These are phyloP conservation scores for Fomitopsis serialis DNA, from an alignment of 768 basidiomycete species.

Conservation along the genomic window DNA sequence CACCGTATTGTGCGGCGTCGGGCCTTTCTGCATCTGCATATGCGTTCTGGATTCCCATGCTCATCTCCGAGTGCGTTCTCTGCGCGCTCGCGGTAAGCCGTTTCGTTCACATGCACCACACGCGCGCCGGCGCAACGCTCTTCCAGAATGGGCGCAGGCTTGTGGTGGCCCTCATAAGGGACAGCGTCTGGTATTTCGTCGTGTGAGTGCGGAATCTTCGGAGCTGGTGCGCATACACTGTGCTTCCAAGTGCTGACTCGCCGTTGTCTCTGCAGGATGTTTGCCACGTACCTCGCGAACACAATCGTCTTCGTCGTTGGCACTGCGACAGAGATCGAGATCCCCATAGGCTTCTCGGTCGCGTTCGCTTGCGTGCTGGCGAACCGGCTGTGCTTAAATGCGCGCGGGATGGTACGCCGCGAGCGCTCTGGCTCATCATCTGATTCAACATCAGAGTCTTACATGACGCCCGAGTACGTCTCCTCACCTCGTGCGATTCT, in stretches of 20 bases:
- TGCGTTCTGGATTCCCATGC: constrained; percentile 56
- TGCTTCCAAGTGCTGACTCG: not conserved
- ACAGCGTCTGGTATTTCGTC: constrained; percentile 53
- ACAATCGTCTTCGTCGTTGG: constrained; percentile 22
- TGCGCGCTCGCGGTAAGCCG: constrained; percentile 46
- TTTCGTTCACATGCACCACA: constrained; percentile 44
- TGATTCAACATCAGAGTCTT: not conserved
- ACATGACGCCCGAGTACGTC: not conserved
- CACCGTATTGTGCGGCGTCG: constrained; percentile 37
- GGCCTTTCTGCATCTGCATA: constrained; percentile 40
- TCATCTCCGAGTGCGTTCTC: constrained; percentile 48
- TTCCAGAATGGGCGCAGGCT: constrained; percentile 40
- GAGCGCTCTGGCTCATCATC: not conserved
- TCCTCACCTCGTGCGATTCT: not conserved
- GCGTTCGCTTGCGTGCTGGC: constrained; percentile 54
- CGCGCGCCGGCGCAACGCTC: constrained; percentile 25
- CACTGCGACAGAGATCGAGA: constrained; percentile 31
- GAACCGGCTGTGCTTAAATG: constrained; percentile 53
- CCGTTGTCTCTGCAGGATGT: constrained; percentile 35
- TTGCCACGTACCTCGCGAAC: constrained; percentile 49
- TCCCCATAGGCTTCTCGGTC: constrained; percentile 53
- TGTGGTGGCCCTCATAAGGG: constrained; percentile 46
- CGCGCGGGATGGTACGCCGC: constrained; percentile 30
- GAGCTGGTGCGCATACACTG: no score
- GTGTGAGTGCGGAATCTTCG: constrained; percentile 32